A percentile compares a stretch with the other conserved stretches of the same genome.
phyloP scores from a whole-genome alignment of 2,329 filamentous ascomycete genomes.

The Ilyonectria sp. region DNA sequence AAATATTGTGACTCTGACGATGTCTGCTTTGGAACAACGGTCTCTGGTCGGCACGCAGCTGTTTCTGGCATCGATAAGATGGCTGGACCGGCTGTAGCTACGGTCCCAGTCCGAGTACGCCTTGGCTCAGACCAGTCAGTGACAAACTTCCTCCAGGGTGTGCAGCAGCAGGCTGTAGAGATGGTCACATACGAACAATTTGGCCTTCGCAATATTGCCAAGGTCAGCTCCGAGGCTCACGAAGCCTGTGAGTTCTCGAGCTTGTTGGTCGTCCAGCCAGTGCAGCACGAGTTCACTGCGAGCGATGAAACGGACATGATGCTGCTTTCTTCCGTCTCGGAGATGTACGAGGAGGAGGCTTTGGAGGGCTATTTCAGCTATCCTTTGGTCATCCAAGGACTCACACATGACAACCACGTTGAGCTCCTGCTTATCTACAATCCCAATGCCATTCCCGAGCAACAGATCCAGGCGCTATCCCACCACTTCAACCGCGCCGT shows the following conservation, averaged over 20 bases:
- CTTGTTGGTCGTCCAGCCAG: slow-evolving; percentile 48
- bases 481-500: slow-evolving; percentile 7
- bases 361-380: slow-evolving; percentile 16
- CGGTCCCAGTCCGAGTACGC: slow-evolving; percentile 57
- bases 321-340: not conserved
- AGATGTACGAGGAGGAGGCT: not conserved
- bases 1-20: slow-evolving; percentile 61
- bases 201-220: slow-evolving; percentile 42
- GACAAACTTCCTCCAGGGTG: slow-evolving; percentile 9
- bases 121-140: slow-evolving; percentile 47
- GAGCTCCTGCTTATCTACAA: slow-evolving; percentile 5
- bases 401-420: not conserved
- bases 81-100: slow-evolving; percentile 55
- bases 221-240: slow-evolving; percentile 20
- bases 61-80: slow-evolving; percentile 40
- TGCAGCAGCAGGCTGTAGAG: slow-evolving; percentile 35
- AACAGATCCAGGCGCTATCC: not conserved
- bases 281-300: not conserved
- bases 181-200: slow-evolving; percentile 40
- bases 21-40: slow-evolving; percentile 59
- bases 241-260: slow-evolving; percentile 47
- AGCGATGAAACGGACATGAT: not conserved
- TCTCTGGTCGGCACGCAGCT: slow-evolving; percentile 55
- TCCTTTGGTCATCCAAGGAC: slow-evolving; percentile 9
- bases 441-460: not conserved